Base-by-base conservation (phyloP, 495 filamentous ascomycete species). In the Hyaloscypha hepaticicola region DNA sequence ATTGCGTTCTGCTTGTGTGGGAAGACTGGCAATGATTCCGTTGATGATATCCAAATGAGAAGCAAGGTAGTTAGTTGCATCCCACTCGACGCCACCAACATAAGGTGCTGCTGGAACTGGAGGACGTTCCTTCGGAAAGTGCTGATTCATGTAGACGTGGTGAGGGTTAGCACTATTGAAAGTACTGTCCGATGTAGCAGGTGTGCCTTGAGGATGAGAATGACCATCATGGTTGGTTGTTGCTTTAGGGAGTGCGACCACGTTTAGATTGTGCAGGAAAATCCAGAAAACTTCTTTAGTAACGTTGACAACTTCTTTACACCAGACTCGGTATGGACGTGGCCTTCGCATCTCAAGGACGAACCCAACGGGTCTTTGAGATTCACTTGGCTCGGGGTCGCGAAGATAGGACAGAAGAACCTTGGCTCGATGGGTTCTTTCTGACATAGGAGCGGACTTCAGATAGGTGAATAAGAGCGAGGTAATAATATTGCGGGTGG, bases 201-300 rank as follows among this genome's bases (percentile, higher is more conserved):
- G 45, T n/a, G 48, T 19, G 22, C 49, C 28, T 61, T 60, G 55
- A 58, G 60, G 48, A 29, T 65, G 53, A 50, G 72, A 59, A 24
- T 55, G 27, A 14, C 60, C 49, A 28, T 60, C 62, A n/a, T 60
- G 66, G 21, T 67, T 38, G 22, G 68, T n/a, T 5, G 19, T 24
- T 19, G 29, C 9, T 28, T 52, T 69, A 31, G 81, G 82, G 27
- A 88, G 70, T 49, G 91, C 85, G 58, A 99, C 84, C 64, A 97
- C 87, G 69, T 98, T 98, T 55, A 94, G 78, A 63, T 93, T 88
- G 73, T 99, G 95, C 60, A 97, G 81, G 77, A 98, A 99, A 72
- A 99, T 99, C 95, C 95, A 99, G 75, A 99, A 99, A 28, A 98
- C 95, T 74, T 99, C 95, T 75, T 98, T 98, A 34, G 92, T 96